Base-by-base conservation (phyloP, 2,329 filamentous ascomycete species). In the Didymella segeticola region DNA sequence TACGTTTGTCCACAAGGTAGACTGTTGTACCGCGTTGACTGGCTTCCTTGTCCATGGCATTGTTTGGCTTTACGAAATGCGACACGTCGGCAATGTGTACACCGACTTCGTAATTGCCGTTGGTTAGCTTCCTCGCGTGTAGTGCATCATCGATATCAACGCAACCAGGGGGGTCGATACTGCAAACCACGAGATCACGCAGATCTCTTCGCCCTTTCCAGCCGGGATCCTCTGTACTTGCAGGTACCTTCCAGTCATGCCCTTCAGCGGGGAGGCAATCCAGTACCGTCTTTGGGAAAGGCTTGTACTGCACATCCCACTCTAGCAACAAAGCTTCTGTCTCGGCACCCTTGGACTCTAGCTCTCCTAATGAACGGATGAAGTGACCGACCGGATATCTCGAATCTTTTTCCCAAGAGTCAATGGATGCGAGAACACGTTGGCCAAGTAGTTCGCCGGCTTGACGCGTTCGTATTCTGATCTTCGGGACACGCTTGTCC, bases 61-160 rank as follows among this genome's bases (percentile, higher is more conserved):
- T 99, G 74, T 90, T 92, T 22, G 96, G 93, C 77, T 95, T 96
- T 68, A 99, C 95, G 71, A 99, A 99, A 77, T 99, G 90, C 9
- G 95, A 98, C n/a, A 99, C 95, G 75, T 99, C 95, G 23, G 95
- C 96, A 75, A 99, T 99, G 76, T 99, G 96, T 14, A 99, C 95
- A 60, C 95, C 95, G 9, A 99, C 92, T 75, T 98, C 91, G 61
- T 87, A 93, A 73, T 98, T 97, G 36, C 96, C 95, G 67, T 98
- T 98, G 0, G 91, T 88, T 19, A 99, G 79, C 43, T 83, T 82
- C 56, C 87, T 84, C 6, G 95, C 93, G 75, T 99, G 96, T 6
- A 99, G 84, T 15, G 95, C 95, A 76, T 99, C 96, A 68, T 99
- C 95, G 53, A 99, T 99, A 79, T 99, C 95, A 69, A 98, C 93